phyloP scores from a whole-genome alignment of 2,329 filamentous ascomycete genomes.

The Pseudocercospora macadamiae region DNA sequence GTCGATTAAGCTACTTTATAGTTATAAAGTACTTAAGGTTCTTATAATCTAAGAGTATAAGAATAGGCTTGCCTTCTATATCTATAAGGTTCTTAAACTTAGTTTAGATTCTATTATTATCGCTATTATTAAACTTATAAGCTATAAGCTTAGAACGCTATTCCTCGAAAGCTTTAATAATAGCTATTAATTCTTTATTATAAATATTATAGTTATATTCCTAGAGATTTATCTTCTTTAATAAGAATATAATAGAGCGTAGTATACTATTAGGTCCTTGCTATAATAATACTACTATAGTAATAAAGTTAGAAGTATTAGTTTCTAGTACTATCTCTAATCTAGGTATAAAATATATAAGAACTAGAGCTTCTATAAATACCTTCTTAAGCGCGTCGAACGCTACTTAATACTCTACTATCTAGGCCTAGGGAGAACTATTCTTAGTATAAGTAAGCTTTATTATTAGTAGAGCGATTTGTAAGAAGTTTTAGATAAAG shows the following conservation, averaged over 20 bases:
- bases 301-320: too few species aligned
- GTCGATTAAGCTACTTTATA: too few species aligned
- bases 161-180: too few species aligned
- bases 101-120: constrained; percentile 15
- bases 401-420: background rate
- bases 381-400: constrained; percentile 2
- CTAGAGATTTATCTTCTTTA: constrained; percentile 10
- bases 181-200: too few species aligned
- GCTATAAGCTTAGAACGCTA: too few species aligned
- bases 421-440: constrained; percentile 2
- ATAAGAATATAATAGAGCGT: constrained; percentile 2
- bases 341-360: background rate
- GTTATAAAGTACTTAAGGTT: constrained; percentile 39
- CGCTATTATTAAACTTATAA: too few species aligned
- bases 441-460: too few species aligned
- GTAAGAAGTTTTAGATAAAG: too few species aligned
- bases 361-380: background rate
- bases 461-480: too few species aligned
- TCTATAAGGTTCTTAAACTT: constrained; percentile 11
- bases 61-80: background rate
- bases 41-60: constrained; percentile 36
- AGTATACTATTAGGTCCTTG: background rate
- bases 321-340: background rate
- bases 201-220: constrained; percentile 14
- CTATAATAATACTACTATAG: background rate